Conservation (phyloP, 208 protist species). For the Crithidia acanthocephali region DNA sequence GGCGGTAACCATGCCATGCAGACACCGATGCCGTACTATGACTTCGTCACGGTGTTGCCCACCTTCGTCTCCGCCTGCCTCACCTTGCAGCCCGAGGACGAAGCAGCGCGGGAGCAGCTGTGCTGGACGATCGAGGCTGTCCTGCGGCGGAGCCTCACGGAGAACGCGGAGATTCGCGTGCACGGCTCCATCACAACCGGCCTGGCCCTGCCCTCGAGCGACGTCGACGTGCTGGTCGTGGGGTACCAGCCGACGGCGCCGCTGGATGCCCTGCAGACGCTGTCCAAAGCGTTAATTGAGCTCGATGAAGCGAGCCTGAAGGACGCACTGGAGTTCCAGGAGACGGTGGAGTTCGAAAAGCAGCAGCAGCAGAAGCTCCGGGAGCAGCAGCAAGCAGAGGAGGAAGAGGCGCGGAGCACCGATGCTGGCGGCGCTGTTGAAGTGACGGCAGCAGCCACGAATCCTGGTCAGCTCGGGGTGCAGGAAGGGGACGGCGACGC, state of each 20-base stretch:
- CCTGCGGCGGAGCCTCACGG: constrained; percentile 35
- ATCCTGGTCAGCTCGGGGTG: not conserved
- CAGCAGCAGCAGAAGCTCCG: constrained; percentile 16
- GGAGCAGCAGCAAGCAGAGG: not conserved
- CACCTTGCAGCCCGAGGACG: constrained; percentile 45
- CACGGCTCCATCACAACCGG: constrained; percentile 83
- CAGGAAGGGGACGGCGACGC: too few species aligned
- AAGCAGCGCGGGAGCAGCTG: constrained; percentile 55
- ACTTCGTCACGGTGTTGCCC: constrained; percentile 63
- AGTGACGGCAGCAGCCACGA: not conserved
- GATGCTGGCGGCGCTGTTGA: not conserved
- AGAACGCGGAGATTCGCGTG: constrained; percentile 57
- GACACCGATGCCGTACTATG: constrained; percentile 39
- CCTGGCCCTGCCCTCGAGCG: constrained; percentile 76
- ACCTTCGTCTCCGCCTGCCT: constrained; percentile 73
- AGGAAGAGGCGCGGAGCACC: not conserved
- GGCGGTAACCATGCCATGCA: constrained; percentile 1
- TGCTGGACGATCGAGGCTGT: constrained; percentile 68
- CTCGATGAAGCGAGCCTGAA: constrained; percentile 47
- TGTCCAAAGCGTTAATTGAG: constrained; percentile 62
- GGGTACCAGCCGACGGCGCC: constrained; percentile 72
- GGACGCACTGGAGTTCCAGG: constrained; percentile 33
- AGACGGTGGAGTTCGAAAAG: constrained; percentile 42
- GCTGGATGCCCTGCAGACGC: constrained; percentile 66
- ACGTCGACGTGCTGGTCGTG: constrained; percentile 83